A percentile compares a stretch with the other conserved stretches of the same genome.
phyloP scores from a whole-genome alignment of 1,284 basidiomycete genomes.

The Hypsizygus ulmarius region DNA sequence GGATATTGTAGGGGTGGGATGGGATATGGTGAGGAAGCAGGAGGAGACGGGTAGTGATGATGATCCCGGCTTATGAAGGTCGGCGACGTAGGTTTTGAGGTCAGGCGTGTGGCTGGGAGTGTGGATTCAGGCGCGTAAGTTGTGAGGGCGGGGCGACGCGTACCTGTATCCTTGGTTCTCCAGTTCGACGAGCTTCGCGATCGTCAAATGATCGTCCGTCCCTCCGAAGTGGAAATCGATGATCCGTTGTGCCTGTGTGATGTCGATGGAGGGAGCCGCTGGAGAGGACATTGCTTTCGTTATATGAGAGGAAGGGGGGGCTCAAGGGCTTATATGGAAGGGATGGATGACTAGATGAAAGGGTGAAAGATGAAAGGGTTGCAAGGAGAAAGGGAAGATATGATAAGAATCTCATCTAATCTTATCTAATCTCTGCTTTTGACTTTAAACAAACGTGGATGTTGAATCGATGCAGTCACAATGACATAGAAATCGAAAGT shows the following conservation, averaged over 20 bases:
- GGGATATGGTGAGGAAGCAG: constrained; percentile 36
- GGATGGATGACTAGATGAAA: too few relatives aligned
- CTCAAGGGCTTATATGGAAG: too few relatives aligned
- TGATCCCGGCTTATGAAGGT: constrained; percentile 25
- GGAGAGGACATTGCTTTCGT: too few relatives aligned
- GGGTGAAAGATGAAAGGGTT: too few relatives aligned
- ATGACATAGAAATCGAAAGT: too few relatives aligned
- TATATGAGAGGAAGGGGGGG: too few relatives aligned
- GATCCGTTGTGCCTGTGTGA: constrained; percentile 27
- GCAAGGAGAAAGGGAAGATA: too few relatives aligned
- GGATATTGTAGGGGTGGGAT: constrained; percentile 15
- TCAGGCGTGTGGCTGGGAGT: constrained; percentile 28
- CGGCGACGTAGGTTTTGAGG: constrained; percentile 34
- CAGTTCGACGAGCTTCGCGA: constrained; percentile 26
- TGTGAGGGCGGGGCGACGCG: not conserved
- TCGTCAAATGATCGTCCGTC: constrained; percentile 17
- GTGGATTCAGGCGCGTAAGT: not conserved
- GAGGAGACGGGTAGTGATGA: constrained; percentile 21
- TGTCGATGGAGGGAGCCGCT: constrained; percentile 11
- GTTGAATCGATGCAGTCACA: too few relatives aligned
- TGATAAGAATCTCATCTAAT: too few relatives aligned
- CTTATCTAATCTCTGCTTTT: too few relatives aligned
- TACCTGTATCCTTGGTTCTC: constrained; percentile 31
- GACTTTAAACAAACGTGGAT: too few relatives aligned
- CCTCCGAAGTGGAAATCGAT: constrained; percentile 25